phyloP scores from a whole-genome alignment of 352 stramenopile species.

The Albugo laibachii region DNA sequence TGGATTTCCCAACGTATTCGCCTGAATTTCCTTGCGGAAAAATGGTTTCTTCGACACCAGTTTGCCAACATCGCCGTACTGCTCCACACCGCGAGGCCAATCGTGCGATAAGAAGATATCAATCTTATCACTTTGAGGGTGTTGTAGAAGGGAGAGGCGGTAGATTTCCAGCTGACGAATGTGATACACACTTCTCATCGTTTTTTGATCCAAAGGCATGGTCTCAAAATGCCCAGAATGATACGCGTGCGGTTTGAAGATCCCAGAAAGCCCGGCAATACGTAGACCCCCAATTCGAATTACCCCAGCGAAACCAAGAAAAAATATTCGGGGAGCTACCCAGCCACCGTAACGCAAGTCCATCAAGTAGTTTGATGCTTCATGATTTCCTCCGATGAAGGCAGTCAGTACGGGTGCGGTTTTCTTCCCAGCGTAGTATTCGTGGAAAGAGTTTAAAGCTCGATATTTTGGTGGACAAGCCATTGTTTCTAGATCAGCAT shows the following conservation, averaged over 20 bases:
- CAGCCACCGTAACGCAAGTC: constrained; percentile 96
- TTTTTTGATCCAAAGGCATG: constrained; percentile 35
- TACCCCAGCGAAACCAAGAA: constrained; percentile 86
- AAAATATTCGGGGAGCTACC: constrained; percentile 98
- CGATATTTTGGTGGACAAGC: constrained; percentile 94
- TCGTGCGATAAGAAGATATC: constrained; percentile 95
- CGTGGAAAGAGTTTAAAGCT: constrained; percentile 81
- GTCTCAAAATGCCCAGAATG: constrained; percentile 76
- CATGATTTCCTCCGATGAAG: constrained; percentile 98
- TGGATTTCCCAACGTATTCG: constrained; percentile 87
- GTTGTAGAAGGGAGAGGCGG: constrained; percentile 36
- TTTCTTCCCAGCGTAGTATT: constrained; percentile 90
- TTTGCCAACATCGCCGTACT: constrained; percentile 80
- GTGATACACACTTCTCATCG: constrained; percentile 92
- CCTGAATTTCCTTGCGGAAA: constrained; percentile 87
- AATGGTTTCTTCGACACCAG: constrained; percentile 90
- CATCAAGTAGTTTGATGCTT: constrained; percentile 92
- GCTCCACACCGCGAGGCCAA: constrained; percentile 94
- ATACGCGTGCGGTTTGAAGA: constrained; percentile 92
- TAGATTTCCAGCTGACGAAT: constrained; percentile 86
- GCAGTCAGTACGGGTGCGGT: constrained; percentile 88
- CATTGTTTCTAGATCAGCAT: constrained; percentile 86
- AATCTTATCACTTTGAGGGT: constrained; percentile 16
- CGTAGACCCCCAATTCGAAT: constrained; percentile 83
- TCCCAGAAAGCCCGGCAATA: constrained; percentile 94